A percentile compares a stretch with the other conserved stretches of the same genome.
Evolutionary conservation across 257 asterid species (phyloP).

Genomic region (Marsdenia floribunda): DNA sequence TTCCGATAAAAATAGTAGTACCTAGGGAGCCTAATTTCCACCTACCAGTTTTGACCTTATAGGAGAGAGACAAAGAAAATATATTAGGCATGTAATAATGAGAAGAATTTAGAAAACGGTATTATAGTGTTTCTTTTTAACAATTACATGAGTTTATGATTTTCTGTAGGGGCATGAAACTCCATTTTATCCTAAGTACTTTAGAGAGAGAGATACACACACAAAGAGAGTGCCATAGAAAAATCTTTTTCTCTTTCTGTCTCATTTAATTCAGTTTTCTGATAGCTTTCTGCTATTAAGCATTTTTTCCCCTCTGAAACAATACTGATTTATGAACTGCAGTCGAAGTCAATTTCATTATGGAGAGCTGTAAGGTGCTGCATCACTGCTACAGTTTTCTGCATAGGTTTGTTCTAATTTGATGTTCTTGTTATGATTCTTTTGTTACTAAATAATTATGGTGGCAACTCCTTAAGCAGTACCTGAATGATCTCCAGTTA

Average conservation of each 20-base stretch:
- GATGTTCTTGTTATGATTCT: not conserved
- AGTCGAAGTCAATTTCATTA: constrained; percentile 78
- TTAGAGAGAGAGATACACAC: too few relatives aligned
- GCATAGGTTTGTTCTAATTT: constrained; percentile 61
- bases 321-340: constrained; percentile 26
- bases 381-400: constrained; percentile 39
- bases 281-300: not conserved
- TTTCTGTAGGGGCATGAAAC: too few relatives aligned
- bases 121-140: too few relatives aligned
- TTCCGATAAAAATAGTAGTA: too few relatives aligned
- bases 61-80: too few relatives aligned
- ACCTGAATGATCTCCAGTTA: constrained; percentile 1
- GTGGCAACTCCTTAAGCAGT: constrained; percentile 5
- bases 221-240: not conserved
- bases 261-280: not conserved
- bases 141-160: too few relatives aligned
- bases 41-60: too few relatives aligned
- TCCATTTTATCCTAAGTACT: too few relatives aligned
- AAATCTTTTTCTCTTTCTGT: constrained; percentile 2
- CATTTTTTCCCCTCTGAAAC: not conserved
- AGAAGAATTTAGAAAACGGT: too few relatives aligned
- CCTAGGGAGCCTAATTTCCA: too few relatives aligned
- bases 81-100: too few relatives aligned
- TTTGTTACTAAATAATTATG: constrained; percentile 1
- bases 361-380: constrained; percentile 66